Percentiles rank a stretch among this genome's conserved stretches.
These are phyloP conservation scores for Cruciata laevipes DNA, from an alignment of 257 asterid species.

Conservation along the genomic window DNA sequence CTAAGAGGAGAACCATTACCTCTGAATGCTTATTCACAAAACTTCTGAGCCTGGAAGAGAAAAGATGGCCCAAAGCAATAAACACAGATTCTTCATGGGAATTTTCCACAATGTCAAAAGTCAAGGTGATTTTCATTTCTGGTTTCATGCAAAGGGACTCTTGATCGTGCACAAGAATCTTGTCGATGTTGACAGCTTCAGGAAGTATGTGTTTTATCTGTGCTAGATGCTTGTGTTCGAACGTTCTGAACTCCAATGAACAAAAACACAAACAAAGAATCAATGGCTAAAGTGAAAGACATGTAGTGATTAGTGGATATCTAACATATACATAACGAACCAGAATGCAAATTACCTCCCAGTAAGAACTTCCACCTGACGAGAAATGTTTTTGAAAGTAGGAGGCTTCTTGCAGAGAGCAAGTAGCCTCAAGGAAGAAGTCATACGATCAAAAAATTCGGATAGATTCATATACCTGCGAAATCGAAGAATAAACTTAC, in stretches of 20 bases:
- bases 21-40: constrained; percentile 41
- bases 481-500: constrained; percentile 9
- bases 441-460: constrained; percentile 55
- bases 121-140: constrained; percentile 44
- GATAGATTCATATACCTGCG: constrained; percentile 42
- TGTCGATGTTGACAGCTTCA: constrained; percentile 70
- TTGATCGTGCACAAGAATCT: constrained; percentile 59
- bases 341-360: constrained; percentile 45
- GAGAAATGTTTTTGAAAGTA: constrained; percentile 45
- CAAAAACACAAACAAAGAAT: neutral
- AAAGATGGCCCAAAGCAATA: constrained; percentile 57
- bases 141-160: constrained; percentile 68
- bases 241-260: constrained; percentile 35
- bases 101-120: constrained; percentile 52
- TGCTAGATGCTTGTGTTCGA: constrained; percentile 55
- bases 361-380: constrained; percentile 53
- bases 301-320: neutral
- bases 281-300: neutral
- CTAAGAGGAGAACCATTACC: constrained; percentile 35
- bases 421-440: constrained; percentile 61
- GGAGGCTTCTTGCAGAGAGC: constrained; percentile 44
- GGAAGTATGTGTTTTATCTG: constrained; percentile 69
- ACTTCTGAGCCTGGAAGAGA: constrained; percentile 54
- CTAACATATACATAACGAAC: constrained; percentile 4
- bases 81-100: constrained; percentile 46